A percentile compares a stretch with the other conserved stretches of the same genome.
These are phyloP conservation scores for Melampsora americana DNA, from an alignment of 1,284 basidiomycete genomes.

Conservation along the genomic window DNA sequence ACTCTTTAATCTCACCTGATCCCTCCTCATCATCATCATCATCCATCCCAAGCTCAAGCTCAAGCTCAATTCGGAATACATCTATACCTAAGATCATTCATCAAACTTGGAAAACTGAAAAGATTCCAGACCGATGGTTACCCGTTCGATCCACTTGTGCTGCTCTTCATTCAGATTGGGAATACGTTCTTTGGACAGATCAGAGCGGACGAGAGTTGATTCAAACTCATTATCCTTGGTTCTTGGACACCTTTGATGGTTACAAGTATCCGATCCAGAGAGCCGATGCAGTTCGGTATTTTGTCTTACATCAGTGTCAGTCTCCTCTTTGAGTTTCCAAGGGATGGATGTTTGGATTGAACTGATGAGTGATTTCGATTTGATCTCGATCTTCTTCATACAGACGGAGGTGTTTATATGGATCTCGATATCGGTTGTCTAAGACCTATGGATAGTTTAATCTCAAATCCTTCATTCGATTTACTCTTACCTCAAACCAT, in stretches of 20 bases:
- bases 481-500: conserved; percentile 91
- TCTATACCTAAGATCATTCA: conserved; percentile 85
- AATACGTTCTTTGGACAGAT: conserved; percentile 98
- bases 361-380: not conserved
- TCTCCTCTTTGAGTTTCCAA: not conserved
- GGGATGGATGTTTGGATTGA: not conserved
- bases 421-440: conserved; percentile 95
- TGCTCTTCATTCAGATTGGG: conserved; percentile 66
- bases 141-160: conserved; percentile 55
- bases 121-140: conserved; percentile 78
- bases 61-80: too few species aligned
- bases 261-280: conserved; percentile 94
- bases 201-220: conserved; percentile 84
- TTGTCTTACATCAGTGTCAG: conserved; percentile 77
- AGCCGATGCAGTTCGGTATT: conserved; percentile 96
- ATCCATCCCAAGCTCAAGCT: conserved; percentile 47
- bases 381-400: conserved; percentile 18
- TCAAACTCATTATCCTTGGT: conserved; percentile 80
- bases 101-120: conserved; percentile 96
- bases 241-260: conserved; percentile 83
- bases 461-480: conserved; percentile 65
- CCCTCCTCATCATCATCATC: not conserved
- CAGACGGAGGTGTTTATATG: conserved; percentile 84
- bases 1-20: not conserved
- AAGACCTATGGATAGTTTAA: conserved; percentile 80